Evolutionary conservation across 1,284 basidiomycete genomes (phyloP), one percentile per base, ranked within the genome.

Genomic region (Stygiomarasmius scandens): DNA sequence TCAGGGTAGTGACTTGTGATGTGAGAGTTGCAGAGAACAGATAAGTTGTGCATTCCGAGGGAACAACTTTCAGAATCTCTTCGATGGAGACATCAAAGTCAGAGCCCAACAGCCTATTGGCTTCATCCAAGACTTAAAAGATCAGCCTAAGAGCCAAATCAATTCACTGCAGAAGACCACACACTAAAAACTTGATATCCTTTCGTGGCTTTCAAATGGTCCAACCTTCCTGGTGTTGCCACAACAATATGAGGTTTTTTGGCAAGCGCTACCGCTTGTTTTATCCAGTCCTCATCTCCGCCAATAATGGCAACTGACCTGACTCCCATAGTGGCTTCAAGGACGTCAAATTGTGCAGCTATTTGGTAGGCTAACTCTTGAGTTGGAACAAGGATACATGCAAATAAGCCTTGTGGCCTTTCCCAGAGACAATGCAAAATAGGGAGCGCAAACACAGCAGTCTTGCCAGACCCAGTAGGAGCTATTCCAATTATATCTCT

Each of bases 11-110:
- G 8, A 99, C 95, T 74, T 98, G 98, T 20, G 94, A 96, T 1
- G 96, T 98, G 95, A 99, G 98, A 14, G 97, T 99, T 1, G 97
- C 97, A 16, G 95, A 97, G 79, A 97, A 99, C 1, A 99, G 84
- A 72, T 96, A 98, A 0, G 97, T 99, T 34, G 89, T 92, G 22
- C 97, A 85, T 68, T 99, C 96, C 67, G 89, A 91, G 20, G 97
- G 97, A 62, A 99, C 91, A 46, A 93, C 86, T 75, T 97, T 97
- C 47, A 99, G 80, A 60, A 99, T 95, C 77, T 95, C 96, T 78
- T 99, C 97, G 62, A 99, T 95, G 57, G 93, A 91, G 34, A 93
- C 90, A 20, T 95, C 96, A 68, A 99, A 99, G 71, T 99, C 97
- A 85, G 98, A 90, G 75, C 99, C 97, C 46, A 99, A 79, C 49